These are phyloP conservation scores for Calonectria hawksworthii DNA, from an alignment of 2,329 filamentous ascomycete species.

Conservation along the genomic window DNA sequence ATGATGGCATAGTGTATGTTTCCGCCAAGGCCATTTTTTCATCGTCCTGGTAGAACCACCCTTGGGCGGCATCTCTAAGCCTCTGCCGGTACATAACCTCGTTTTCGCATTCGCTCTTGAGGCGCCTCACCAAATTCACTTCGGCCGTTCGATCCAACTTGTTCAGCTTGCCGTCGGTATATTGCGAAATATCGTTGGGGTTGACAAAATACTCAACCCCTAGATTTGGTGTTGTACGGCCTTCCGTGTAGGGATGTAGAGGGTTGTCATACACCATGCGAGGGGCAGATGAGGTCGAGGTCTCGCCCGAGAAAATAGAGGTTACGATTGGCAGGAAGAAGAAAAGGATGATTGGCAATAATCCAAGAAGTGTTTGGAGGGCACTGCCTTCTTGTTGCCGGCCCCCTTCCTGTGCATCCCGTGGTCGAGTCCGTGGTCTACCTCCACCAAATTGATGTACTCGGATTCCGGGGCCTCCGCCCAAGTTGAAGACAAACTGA, in stretches of 20 bases:
- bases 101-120: conserved; percentile 80
- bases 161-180: conserved; percentile 76
- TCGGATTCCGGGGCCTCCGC: conserved; percentile 89
- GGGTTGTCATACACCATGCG: conserved; percentile 82
- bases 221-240: conserved; percentile 78
- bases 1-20: conserved; percentile 65
- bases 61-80: conserved; percentile 82
- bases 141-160: conserved; percentile 86
- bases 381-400: conserved; percentile 64
- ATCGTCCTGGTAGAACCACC: conserved; percentile 88
- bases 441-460: conserved; percentile 95
- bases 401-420: conserved; percentile 67
- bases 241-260: conserved; percentile 78
- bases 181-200: conserved; percentile 81
- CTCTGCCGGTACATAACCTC: conserved; percentile 77
- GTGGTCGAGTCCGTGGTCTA: conserved; percentile 81
- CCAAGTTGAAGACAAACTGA: conserved; percentile 95
- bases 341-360: conserved; percentile 90
- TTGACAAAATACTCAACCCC: conserved; percentile 89
- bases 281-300: conserved; percentile 66
- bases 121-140: conserved; percentile 74
- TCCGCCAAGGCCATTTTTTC: conserved; percentile 82
- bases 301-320: conserved; percentile 77
- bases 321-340: conserved; percentile 89
- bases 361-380: conserved; percentile 75